Base-by-base conservation (phyloP, 2,329 filamentous ascomycete species). In the Stagonosporopsis tanaceti region DNA sequence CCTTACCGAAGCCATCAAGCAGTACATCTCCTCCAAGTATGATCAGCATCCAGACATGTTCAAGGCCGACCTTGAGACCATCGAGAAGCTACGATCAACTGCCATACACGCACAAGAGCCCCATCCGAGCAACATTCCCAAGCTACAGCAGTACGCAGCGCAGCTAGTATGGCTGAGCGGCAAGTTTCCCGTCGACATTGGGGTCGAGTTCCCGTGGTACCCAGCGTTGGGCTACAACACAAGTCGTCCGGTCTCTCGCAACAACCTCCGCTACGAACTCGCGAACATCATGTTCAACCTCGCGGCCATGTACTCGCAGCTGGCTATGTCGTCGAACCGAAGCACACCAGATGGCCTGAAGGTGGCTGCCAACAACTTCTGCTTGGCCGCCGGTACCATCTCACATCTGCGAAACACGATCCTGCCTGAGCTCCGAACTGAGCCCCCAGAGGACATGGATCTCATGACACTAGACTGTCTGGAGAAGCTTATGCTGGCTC, bases 41-140 rank as follows among this genome's bases (percentile, higher is more conserved):
- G 94, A 98, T 78, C 95, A 99, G 76, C 94, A 97, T 74, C 94
- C 95, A 32, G 93, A 97, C 77, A 96, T 97, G 89, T 99, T 99
- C 78, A 87, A 87, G 62, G 85, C 91, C 63, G 95, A 99, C 79
- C 87, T 97, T 57, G 88, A 93, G 72, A 85, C 90, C 64, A 93
- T 99, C 70, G 93, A 98, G 73, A 82, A 86, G 46, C 81, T 98
- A 56, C 89, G 95, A 5, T 85, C 86, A 61, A 91, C 96, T 74
- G 95, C 95, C n/a, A 84, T 97, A 53, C 92, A 93, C 75, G 90
- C 95, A 2, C 87, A 90, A 58, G 95, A 99, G 74, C 88, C 95
- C 2, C 95, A 99, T 73, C 81, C 86, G 5, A 96, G 90, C 73
- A 94, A 94, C 22, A 85, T 97, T 66, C 89, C 86, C 72, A 95